Base-by-base conservation (phyloP, 129 eudicot genomes). In the Sambucus nigra region DNA sequence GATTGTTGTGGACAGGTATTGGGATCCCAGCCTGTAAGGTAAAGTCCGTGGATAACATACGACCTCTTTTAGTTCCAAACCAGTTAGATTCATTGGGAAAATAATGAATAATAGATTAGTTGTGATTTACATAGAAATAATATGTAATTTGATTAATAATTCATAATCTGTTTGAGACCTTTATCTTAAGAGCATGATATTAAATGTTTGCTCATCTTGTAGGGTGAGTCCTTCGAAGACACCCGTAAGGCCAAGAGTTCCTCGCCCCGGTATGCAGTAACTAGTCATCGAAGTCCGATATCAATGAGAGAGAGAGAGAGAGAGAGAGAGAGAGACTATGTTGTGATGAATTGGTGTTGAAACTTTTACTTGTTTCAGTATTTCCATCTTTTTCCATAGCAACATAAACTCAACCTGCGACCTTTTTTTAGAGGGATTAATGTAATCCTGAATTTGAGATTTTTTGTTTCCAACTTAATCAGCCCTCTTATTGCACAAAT, bases 221-320 rank as follows among this genome's bases (percentile, higher is more conserved):
- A 89, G 98, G 94, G 98, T 89, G 67, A 89, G 98, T 70, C 98
- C 98, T 66, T 89, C 98, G 20, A 89, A 89, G 95, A 89, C 95
- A 15, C 98, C 98, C 0, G 98, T 89, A 75, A 81, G 98, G 81
- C 94, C 95, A 10, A 69, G 87, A 48, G 66, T 70, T 59, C 66
- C 80, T 33, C 84, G 87, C 24, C 73, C 91, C 19, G 69, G 68
- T 23, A 41, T 66, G 77, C 79, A 72, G 67, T 57, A 77, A 74
- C 70, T 72, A 55, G 44, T 23, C 40, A 19, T 27, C 24, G 16
- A 35, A 42, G 20, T n/a, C 48, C 48, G n/a, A 65, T 18, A 55
- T 64, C 68, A 50, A 20, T 61, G 66, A 42, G 48, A 42, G 48
- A 42, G 48, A 2, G 20, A 42, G 18, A 42, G 20, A 42, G 20